Conservation (phyloP, 2,329 filamentous ascomycete species). For the Ophidiomyces ophidiicola region DNA sequence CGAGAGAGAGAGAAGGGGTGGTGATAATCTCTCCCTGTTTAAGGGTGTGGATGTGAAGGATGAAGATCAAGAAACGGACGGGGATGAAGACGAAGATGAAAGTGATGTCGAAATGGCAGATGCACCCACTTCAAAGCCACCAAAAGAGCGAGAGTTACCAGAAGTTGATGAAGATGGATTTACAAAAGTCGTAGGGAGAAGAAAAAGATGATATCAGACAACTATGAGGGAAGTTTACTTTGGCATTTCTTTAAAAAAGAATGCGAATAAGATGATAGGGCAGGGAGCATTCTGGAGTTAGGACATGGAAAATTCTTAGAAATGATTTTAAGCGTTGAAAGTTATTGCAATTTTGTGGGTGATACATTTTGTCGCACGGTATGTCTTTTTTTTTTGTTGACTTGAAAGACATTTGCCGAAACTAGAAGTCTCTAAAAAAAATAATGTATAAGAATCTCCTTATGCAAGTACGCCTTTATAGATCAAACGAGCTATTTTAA, state of each 20-base stretch:
- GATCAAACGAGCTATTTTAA: neutral
- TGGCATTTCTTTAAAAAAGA: conserved; percentile 3
- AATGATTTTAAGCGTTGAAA: too few species aligned
- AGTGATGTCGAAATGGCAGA: conserved; percentile 55
- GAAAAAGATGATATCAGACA: conserved; percentile 37
- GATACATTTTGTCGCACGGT: too few species aligned
- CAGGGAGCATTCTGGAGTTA: too few species aligned
- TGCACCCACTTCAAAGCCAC: conserved; percentile 39
- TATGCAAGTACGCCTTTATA: too few species aligned
- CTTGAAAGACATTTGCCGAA: too few species aligned
- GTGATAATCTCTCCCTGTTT: conserved; percentile 36
- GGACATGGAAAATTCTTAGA: too few species aligned
- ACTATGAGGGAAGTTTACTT: neutral
- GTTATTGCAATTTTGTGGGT: too few species aligned
- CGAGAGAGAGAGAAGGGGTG: conserved; percentile 30
- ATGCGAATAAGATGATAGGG: neutral
- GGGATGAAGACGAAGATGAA: conserved; percentile 46
- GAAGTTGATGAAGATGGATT: conserved; percentile 74
- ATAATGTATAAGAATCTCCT: too few species aligned
- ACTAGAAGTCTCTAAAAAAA: too few species aligned
- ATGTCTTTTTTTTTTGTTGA: too few species aligned
- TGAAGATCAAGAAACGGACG: conserved; percentile 45
- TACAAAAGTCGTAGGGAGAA: conserved; percentile 60
- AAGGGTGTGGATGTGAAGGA: conserved; percentile 31
- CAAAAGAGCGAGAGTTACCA: conserved; percentile 53